A percentile compares a stretch with the other conserved stretches of the same genome.
These are phyloP conservation scores for Allantophomopsis lycopodina DNA, from an alignment of 2,329 filamentous ascomycete species.

Conservation along the genomic window DNA sequence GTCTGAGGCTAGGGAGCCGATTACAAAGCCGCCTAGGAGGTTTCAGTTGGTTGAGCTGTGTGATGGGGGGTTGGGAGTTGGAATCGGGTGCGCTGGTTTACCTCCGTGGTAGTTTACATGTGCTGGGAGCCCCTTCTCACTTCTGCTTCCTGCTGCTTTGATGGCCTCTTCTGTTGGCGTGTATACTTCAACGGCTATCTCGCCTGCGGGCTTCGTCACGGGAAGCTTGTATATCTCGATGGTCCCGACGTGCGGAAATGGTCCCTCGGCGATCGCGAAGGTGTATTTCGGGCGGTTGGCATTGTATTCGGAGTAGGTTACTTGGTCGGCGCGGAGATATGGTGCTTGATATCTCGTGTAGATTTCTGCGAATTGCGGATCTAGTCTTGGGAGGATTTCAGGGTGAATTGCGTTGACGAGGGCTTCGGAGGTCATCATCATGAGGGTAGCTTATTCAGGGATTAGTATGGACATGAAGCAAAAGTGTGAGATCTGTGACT, in stretches of 20 bases:
- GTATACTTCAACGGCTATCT: constrained; percentile 8
- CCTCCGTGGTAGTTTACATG: constrained; percentile 9
- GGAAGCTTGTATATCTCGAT: constrained; percentile 5
- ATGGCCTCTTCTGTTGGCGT: constrained; percentile 7
- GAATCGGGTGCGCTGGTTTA: not conserved
- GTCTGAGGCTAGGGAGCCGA: constrained; percentile 7
- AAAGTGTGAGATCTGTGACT: too few species aligned
- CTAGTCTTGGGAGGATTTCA: not conserved
- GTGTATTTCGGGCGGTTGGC: constrained; percentile 9
- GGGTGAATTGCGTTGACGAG: constrained; percentile 11
- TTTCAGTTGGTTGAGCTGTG: not conserved
- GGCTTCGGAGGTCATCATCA: constrained; percentile 18
- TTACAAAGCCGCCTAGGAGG: constrained; percentile 8
- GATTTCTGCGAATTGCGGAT: constrained; percentile 1
- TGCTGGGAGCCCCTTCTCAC: constrained; percentile 6
- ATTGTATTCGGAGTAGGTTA: constrained; percentile 11
- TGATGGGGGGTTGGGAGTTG: not conserved
- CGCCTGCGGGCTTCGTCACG: constrained; percentile 6
- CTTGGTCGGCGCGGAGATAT: constrained; percentile 8
- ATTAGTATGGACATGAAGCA: too few species aligned
- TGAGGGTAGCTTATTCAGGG: too few species aligned
- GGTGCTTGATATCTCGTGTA: constrained; percentile 6
- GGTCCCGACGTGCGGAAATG: constrained; percentile 6
- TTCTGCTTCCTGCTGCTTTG: constrained; percentile 3
- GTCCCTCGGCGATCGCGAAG: constrained; percentile 7